These are phyloP conservation scores for Solanum clarkiae DNA, from an alignment of 257 asterid species.

Conservation along the genomic window DNA sequence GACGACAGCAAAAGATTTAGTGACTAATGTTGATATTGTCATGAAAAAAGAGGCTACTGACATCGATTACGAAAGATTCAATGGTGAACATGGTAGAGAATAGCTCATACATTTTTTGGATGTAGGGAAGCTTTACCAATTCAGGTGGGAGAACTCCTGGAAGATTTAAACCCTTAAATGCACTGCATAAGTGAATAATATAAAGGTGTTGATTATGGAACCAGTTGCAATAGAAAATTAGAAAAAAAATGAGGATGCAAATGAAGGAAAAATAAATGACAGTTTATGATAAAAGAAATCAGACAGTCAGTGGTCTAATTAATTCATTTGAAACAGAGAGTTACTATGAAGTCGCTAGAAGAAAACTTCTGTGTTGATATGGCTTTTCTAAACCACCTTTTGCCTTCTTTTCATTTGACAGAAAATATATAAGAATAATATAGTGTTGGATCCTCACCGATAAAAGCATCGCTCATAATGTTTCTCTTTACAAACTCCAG, in stretches of 20 bases:
- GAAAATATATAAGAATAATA: no score
- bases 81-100: background rate
- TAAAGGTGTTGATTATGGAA: background rate
- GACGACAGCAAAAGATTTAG: background rate
- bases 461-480: background rate
- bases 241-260: background rate
- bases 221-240: background rate
- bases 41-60: background rate
- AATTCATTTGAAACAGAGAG: background rate
- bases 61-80: background rate
- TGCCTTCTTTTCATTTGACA: no score
- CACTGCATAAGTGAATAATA: slow-evolving; percentile 34
- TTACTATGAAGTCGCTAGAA: background rate
- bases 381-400: background rate
- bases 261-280: background rate
- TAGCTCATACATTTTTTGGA: slow-evolving; percentile 47
- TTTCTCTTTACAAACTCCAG: background rate
- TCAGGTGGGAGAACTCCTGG: slow-evolving; percentile 68
- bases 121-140: slow-evolving; percentile 49
- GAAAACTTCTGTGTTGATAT: background rate
- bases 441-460: background rate
- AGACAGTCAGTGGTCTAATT: background rate
- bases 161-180: slow-evolving; percentile 57
- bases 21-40: background rate
- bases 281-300: background rate